phyloP scores from a whole-genome alignment of 176 grass and related monocot species.

The Carex littledalei region DNA sequence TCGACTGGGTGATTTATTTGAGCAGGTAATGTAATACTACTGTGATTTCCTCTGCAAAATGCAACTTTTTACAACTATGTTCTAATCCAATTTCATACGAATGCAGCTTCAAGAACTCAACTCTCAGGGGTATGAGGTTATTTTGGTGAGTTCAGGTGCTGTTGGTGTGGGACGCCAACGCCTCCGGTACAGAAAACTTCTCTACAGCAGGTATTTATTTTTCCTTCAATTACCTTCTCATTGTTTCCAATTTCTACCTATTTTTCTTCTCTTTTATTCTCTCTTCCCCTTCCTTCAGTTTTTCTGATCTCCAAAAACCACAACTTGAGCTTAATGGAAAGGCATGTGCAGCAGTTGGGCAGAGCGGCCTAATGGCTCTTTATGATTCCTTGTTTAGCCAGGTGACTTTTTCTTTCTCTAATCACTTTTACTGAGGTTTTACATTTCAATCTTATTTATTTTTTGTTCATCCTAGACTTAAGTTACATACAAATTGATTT shows the following conservation, averaged over 20 bases:
- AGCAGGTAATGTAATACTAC: slow-evolving; percentile 48
- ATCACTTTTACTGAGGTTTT: not conserved
- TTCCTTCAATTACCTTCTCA: not conserved
- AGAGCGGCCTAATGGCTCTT: slow-evolving; percentile 93
- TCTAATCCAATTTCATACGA: slow-evolving; percentile 5
- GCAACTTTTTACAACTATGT: slow-evolving; percentile 1
- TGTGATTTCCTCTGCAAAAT: not conserved
- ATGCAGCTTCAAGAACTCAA: slow-evolving; percentile 82
- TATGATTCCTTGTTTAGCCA: slow-evolving; percentile 89
- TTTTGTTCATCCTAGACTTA: not conserved
- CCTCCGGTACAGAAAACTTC: slow-evolving; percentile 70
- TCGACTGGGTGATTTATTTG: slow-evolving; percentile 70
- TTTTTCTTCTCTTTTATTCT: not conserved
- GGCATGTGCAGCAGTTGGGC: slow-evolving; percentile 86
- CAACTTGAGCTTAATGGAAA: slow-evolving; percentile 88
- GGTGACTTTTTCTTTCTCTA: slow-evolving; percentile 36
- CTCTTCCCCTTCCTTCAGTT: slow-evolving; percentile 33
- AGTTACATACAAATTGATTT: slow-evolving; percentile 3
- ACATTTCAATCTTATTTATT: not conserved
- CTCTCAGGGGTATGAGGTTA: slow-evolving; percentile 68
- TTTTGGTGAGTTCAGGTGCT: slow-evolving; percentile 90
- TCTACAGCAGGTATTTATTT: slow-evolving; percentile 53
- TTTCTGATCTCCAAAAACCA: slow-evolving; percentile 93
- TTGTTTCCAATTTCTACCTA: not conserved
- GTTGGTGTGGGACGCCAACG: slow-evolving; percentile 82